phyloP scores from a whole-genome alignment of 345 rosid species.

The Psidium friedrichsthalianum region DNA sequence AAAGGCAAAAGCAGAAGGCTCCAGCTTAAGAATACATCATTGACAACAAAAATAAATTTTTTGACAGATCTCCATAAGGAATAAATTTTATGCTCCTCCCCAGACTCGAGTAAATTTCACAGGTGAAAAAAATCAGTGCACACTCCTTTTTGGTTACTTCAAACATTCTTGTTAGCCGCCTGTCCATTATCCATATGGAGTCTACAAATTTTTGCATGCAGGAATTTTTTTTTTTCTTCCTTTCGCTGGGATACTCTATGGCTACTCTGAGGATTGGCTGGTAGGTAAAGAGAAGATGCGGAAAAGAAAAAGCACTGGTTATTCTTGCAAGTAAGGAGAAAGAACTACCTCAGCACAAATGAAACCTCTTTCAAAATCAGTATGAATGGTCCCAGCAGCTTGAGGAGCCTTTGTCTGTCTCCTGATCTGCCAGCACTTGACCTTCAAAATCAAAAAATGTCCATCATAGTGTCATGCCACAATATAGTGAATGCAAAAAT shows the following conservation, averaged over 20 bases:
- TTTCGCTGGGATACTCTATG: background rate
- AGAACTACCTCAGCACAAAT: conserved; percentile 89
- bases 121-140: background rate
- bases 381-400: conserved; percentile 92
- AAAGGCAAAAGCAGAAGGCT: background rate
- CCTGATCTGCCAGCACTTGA: conserved; percentile 98
- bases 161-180: background rate
- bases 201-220: background rate
- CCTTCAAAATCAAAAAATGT: conserved; percentile 33
- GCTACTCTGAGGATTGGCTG: background rate
- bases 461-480: background rate
- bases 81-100: background rate
- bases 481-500: background rate
- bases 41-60: background rate
- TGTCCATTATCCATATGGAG: background rate
- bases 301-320: background rate
- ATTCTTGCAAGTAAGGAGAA: background rate
- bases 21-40: background rate
- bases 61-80: background rate
- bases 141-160: background rate
- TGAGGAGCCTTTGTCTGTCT: conserved; percentile 93
- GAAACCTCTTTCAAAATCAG: conserved; percentile 94
- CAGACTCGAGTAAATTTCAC: background rate
- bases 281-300: background rate
- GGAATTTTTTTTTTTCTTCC: background rate